These are phyloP conservation scores for Pleoardoris graminearum DNA, from an alignment of 2,329 filamentous ascomycete species.

Conservation along the genomic window DNA sequence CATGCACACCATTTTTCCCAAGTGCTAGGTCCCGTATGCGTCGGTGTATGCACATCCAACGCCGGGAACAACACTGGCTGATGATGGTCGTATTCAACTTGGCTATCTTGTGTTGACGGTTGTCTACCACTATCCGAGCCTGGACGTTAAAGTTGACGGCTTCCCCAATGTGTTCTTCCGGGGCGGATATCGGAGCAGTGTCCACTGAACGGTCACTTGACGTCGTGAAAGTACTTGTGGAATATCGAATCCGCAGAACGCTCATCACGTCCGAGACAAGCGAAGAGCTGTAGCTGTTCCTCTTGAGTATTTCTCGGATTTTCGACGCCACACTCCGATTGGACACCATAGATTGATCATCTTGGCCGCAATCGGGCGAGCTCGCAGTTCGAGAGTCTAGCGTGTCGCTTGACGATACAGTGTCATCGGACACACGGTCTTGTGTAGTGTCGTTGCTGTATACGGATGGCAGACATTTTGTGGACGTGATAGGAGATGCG, in stretches of 20 bases:
- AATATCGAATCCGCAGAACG: neutral
- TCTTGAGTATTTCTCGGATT: neutral
- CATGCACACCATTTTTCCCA: too few relatives aligned
- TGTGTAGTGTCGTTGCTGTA: too few relatives aligned
- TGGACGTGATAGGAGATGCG: too few relatives aligned
- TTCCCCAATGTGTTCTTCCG: neutral
- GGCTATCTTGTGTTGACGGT: neutral
- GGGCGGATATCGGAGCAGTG: neutral
- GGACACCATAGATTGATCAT: neutral
- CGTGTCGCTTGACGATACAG: too few relatives aligned
- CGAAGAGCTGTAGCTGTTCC: slow-evolving; percentile 4
- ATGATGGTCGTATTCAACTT: neutral
- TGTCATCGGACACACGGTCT: too few relatives aligned
- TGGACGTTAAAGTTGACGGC: neutral
- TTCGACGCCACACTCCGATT: neutral
- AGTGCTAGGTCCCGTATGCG: neutral
- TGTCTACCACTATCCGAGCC: neutral
- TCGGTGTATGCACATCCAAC: slow-evolving; percentile 1
- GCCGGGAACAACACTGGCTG: neutral
- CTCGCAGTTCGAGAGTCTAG: too few relatives aligned
- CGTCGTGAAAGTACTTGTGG: neutral
- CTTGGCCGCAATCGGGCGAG: neutral
- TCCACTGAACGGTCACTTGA: neutral
- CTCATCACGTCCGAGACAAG: neutral
- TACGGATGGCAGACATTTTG: too few relatives aligned